Evolutionary conservation across 2,329 filamentous ascomycete genomes (phyloP).

Genomic region (Phoma herbarum): DNA sequence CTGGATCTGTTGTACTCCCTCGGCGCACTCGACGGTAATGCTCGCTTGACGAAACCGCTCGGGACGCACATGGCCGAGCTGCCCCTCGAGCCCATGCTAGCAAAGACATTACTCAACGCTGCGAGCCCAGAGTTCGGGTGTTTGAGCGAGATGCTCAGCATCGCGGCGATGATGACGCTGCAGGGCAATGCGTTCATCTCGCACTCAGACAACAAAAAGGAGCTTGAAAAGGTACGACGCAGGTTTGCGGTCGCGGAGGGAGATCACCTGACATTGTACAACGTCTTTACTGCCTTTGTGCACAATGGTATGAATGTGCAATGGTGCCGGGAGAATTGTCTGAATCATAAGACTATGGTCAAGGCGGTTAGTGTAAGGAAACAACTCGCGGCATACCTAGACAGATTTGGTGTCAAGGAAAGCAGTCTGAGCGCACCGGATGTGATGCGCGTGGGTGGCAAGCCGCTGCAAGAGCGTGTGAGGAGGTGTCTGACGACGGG

Average conservation of each 20-base stretch:
- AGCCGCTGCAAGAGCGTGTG: conserved; percentile 74
- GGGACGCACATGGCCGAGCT: conserved; percentile 92
- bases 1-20: conserved; percentile 88
- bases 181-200: conserved; percentile 85
- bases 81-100: conserved; percentile 94
- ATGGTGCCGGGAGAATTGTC: conserved; percentile 85
- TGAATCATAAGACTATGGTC: conserved; percentile 86
- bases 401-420: conserved; percentile 77
- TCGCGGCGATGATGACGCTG: conserved; percentile 91
- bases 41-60: conserved; percentile 88
- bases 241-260: conserved; percentile 93
- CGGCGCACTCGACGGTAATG: conserved; percentile 86
- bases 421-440: conserved; percentile 56
- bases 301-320: conserved; percentile 80
- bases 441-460: conserved; percentile 52
- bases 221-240: conserved; percentile 75
- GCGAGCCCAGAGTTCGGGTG: conserved; percentile 71
- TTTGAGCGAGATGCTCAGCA: conserved; percentile 84
- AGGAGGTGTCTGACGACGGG: conserved; percentile 85
- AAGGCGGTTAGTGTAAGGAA: conserved; percentile 85
- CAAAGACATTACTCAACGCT: conserved; percentile 82
- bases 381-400: conserved; percentile 86
- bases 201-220: conserved; percentile 78
- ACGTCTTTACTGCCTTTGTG: conserved; percentile 90
- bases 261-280: conserved; percentile 90